These are phyloP conservation scores for Mucor lusitanicus DNA, from an alignment of 371 early-diverging fungal species.

Conservation along the genomic window DNA sequence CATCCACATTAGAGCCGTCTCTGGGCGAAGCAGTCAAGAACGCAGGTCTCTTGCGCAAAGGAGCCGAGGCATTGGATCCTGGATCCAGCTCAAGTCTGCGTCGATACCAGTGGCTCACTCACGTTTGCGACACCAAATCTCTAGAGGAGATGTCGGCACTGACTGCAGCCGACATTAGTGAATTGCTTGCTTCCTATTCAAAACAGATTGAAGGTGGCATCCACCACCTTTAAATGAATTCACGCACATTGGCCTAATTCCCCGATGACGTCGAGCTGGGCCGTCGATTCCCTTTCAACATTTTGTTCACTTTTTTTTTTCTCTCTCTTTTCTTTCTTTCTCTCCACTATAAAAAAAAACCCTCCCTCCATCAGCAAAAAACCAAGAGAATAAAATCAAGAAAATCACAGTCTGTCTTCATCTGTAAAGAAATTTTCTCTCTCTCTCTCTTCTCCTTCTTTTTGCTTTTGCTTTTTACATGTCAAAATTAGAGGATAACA, in stretches of 20 bases:
- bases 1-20: conserved; percentile 49
- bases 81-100: conserved; percentile 48
- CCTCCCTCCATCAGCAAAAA: conserved; percentile 27
- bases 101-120: conserved; percentile 71
- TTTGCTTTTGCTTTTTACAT: conserved; percentile 5
- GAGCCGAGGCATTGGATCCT: conserved; percentile 55
- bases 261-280: conserved; percentile 1
- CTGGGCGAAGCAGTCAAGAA: conserved; percentile 64
- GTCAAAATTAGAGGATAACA: conserved; percentile 28
- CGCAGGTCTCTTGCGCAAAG: conserved; percentile 56
- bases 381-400: conserved; percentile 7
- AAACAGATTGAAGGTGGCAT: neutral
- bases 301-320: neutral
- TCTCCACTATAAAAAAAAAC: neutral
- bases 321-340: conserved; percentile 17
- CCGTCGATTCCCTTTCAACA: neutral
- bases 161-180: conserved; percentile 56
- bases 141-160: conserved; percentile 55
- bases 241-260: neutral
- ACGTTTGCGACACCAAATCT: conserved; percentile 71
- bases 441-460: neutral
- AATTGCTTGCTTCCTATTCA: conserved; percentile 21
- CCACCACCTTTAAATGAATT: neutral
- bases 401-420: conserved; percentile 14
- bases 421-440: conserved; percentile 36